phyloP scores from a whole-genome alignment of 1,284 basidiomycete genomes.

The Ceratobasidium sp. region DNA sequence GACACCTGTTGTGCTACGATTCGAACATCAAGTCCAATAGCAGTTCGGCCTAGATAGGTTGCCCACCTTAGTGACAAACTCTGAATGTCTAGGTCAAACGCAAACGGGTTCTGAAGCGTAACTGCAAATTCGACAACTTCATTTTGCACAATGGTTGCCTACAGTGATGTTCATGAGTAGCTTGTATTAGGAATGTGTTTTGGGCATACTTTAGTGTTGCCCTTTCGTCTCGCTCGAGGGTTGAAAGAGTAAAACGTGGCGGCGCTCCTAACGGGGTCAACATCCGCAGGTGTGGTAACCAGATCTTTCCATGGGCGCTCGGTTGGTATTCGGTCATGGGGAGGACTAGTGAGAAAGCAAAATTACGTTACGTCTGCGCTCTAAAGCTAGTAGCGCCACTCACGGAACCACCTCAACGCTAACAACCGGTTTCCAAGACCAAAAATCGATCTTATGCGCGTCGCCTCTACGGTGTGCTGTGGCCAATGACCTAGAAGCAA shows the following conservation, averaged over 20 bases:
- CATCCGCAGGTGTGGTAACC: conserved; percentile 41
- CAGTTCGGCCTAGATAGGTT: neutral
- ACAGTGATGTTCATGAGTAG: conserved; percentile 57
- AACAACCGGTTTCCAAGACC: conserved; percentile 82
- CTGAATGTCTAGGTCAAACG: conserved; percentile 89
- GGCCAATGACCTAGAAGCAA: conserved; percentile 72
- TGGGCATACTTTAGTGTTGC: conserved; percentile 66
- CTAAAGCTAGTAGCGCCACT: conserved; percentile 51
- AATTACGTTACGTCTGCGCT: neutral
- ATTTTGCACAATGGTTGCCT: conserved; percentile 80
- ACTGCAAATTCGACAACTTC: conserved; percentile 85
- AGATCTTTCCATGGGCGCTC: conserved; percentile 66
- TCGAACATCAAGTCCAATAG: conserved; percentile 31
- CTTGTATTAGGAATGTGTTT: conserved; percentile 1
- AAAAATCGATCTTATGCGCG: conserved; percentile 75
- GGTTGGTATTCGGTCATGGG: conserved; percentile 73
- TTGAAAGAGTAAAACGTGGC: conserved; percentile 40
- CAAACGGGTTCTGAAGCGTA: conserved; percentile 89
- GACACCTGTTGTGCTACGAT: conserved; percentile 80
- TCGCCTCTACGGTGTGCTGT: conserved; percentile 82
- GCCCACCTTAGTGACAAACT: conserved; percentile 81
- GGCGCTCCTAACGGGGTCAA: conserved; percentile 51
- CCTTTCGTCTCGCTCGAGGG: conserved; percentile 54
- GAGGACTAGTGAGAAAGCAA: conserved; percentile 48
- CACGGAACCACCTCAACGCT: conserved; percentile 83